A percentile compares a stretch with the other conserved stretches of the same genome.
Evolutionary conservation across 345 rosid genomes (phyloP).

Genomic region (Melaleuca quinquenervia): DNA sequence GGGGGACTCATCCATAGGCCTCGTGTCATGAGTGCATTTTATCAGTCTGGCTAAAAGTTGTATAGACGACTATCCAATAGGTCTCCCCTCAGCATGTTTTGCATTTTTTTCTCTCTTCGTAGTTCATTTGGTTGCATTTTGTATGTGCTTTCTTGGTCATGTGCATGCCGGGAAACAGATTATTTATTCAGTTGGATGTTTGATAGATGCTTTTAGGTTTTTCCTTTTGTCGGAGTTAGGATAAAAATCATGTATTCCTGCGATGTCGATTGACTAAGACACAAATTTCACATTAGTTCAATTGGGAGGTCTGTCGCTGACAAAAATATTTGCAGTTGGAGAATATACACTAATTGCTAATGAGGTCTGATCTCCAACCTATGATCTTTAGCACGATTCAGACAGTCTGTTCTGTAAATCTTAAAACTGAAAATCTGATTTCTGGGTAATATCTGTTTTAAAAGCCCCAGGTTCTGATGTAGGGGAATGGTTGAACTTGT

Average conservation of each 20-base stretch:
- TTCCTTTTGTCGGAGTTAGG: background rate
- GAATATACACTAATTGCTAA: background rate
- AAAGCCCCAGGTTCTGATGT: background rate
- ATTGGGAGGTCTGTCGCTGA: background rate
- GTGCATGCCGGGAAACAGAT: background rate
- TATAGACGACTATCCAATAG: background rate
- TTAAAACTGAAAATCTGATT: background rate
- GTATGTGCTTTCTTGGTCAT: background rate
- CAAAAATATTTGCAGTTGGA: background rate
- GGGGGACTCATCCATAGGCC: constrained; percentile 15
- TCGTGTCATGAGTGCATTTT: background rate
- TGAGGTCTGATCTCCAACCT: background rate
- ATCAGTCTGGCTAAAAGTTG: background rate
- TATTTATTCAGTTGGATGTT: background rate
- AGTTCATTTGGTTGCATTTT: background rate
- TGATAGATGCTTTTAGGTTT: background rate
- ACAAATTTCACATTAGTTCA: background rate
- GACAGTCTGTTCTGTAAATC: background rate
- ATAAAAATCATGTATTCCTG: background rate
- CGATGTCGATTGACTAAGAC: background rate
- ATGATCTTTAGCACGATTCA: background rate
- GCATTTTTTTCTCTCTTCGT: background rate
- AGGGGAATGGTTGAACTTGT: background rate
- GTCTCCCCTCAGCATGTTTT: background rate
- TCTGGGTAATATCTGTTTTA: background rate